phyloP scores from a whole-genome alignment of 225 moss, liverwort and hornwort genomes.

The Marchantia paleacea region DNA sequence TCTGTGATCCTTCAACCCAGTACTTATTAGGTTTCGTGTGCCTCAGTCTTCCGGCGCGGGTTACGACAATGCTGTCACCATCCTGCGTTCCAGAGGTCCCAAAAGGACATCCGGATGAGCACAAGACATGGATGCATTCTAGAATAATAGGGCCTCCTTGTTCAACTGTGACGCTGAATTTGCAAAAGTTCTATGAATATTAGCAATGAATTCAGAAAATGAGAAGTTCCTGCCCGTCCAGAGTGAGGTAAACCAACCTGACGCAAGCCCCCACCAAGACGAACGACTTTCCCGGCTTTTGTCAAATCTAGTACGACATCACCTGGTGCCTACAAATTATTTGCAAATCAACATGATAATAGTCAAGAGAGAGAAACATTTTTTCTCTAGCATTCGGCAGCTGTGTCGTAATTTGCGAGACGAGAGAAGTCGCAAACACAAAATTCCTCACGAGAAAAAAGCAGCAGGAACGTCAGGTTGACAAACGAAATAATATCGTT shows the following conservation, averaged over 20 bases:
- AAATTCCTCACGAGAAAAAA: not conserved
- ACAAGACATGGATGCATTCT: not conserved
- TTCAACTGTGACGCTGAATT: too few relatives aligned
- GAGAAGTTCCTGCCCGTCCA: not conserved
- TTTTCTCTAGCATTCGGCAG: not conserved
- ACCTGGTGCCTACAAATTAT: constrained; percentile 35
- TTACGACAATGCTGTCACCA: constrained; percentile 65
- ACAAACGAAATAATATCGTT: not conserved
- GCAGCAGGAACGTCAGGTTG: not conserved
- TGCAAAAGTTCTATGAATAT: too few relatives aligned
- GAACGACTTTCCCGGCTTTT: constrained; percentile 33
- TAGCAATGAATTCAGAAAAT: not conserved
- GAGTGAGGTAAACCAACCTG: constrained; percentile 24
- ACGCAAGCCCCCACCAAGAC: constrained; percentile 43
- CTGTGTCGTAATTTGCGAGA: not conserved
- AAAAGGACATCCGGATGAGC: not conserved
- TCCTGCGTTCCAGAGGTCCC: constrained; percentile 45
- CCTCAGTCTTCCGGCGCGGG: constrained; percentile 66
- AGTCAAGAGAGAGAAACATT: not conserved
- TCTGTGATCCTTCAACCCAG: constrained; percentile 93
- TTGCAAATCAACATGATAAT: not conserved
- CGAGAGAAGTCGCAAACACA: not conserved
- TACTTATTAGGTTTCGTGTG: constrained; percentile 74
- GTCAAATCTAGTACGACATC: constrained; percentile 42
- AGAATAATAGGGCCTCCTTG: too few relatives aligned